Base-by-base conservation (phyloP, 169 alveolate species). In the Plasmodium coatneyi region DNA sequence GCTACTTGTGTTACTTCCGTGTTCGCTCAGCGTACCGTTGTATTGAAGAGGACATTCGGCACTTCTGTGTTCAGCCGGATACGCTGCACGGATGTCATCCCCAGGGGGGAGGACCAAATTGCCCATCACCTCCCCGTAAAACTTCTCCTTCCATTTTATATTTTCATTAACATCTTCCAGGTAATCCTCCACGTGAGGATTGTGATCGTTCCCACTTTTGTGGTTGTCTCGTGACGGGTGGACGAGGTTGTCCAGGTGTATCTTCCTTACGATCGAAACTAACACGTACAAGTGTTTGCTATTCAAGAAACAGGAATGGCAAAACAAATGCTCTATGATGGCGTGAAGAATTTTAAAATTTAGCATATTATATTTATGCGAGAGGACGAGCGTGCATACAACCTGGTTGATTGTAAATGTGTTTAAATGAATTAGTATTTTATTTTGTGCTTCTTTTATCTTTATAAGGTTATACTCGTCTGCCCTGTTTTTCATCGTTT, bases 381-480 rank as follows among this genome's bases (percentile, higher is more conserved):
- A 71, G 71, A 78, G 82, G 52, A 87, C 81, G 10, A 87, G 82
- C 34, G 89, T 87, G 66, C 83, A 79, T 41, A 87, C 30, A 7
- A 87, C 82, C 79, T 87, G 90, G 36, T 87, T 87, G 7, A 79
- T 87, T 14, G 72, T 87, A 78, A 87, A 87, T n/a, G 80, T 54
- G 22, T 79, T 79, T 41, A 87, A 43, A 43, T 87, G 87, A 41
- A 87, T 39, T 87, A 87, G 52, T 34, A 87, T 87, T 56, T 87
- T 87, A 60, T 79, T 66, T 79, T 87, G 93, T 9, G 54, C 39
- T 43, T 87, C 93, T 79, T 87, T 87, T 60, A 87, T 79, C 71
- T 87, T 87, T 78, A 87, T 87, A 39, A 87, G 71, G 78, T 87
- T 87, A 79, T 87, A 79, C 66, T 87, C 93, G 46, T 87, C 89